Conservation (phyloP, 2,329 filamentous ascomycete species). For the Ascocoryne sarcoides region DNA sequence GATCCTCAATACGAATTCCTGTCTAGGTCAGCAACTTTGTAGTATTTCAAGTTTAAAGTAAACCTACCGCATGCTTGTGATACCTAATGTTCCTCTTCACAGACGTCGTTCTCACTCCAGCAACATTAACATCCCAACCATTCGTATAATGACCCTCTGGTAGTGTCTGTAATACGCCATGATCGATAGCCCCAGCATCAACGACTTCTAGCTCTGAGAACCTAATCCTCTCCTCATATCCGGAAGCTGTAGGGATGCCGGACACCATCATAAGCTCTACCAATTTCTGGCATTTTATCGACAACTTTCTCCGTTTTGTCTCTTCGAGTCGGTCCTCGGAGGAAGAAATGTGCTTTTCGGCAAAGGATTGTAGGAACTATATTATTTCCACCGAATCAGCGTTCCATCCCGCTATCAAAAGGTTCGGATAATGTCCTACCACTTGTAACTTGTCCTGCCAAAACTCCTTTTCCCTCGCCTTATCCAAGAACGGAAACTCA, state of each 20-base stretch:
- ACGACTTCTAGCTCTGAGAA: slow-evolving; percentile 97
- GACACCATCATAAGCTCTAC: slow-evolving; percentile 99
- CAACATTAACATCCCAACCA: slow-evolving; percentile 95
- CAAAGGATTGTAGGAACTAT: slow-evolving; percentile 93
- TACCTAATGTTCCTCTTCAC: slow-evolving; percentile 81
- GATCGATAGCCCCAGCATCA: slow-evolving; percentile 84
- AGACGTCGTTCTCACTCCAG: slow-evolving; percentile 71
- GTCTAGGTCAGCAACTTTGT: background rate
- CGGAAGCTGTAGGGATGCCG: slow-evolving; percentile 87
- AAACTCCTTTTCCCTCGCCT: slow-evolving; percentile 96
- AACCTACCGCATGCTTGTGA: slow-evolving; percentile 78
- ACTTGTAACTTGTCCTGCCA: slow-evolving; percentile 98
- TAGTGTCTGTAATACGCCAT: slow-evolving; percentile 75
- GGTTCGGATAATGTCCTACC: slow-evolving; percentile 41
- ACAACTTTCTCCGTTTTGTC: slow-evolving; percentile 88
- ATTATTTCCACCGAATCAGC: background rate
- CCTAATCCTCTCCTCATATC: slow-evolving; percentile 93
- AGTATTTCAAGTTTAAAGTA: background rate
- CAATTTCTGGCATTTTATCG: slow-evolving; percentile 86
- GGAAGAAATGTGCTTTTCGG: slow-evolving; percentile 92
- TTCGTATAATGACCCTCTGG: slow-evolving; percentile 90
- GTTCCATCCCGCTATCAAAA: background rate
- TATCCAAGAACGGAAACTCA: slow-evolving; percentile 95
- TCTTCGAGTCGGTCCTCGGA: slow-evolving; percentile 94
- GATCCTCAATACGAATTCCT: slow-evolving; percentile 87